Evolutionary conservation across 2,329 filamentous ascomycete genomes (phyloP), one percentile per base, ranked within the genome.

Genomic region (Rhytidhysteron rufulum): DNA sequence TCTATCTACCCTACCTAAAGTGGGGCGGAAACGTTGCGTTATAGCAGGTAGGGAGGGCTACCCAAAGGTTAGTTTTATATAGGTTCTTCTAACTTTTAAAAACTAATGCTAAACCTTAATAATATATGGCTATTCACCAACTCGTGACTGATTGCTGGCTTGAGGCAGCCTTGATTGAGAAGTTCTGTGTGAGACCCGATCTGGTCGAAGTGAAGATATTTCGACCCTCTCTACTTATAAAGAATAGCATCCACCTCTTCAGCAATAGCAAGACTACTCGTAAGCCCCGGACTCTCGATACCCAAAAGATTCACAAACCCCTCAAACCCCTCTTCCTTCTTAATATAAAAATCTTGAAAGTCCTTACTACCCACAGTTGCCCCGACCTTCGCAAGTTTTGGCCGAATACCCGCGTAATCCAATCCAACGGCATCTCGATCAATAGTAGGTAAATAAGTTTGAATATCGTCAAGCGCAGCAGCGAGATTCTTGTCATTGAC

Each of bases 231-330:
- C 38, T 45, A 62, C 29, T 51, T 40, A 55, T 82, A 80, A 51
- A 82, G 48, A 37, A 82, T 57, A 1, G 54, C 60, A 50, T 79
- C 68, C 8, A 95, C 89, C 71, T 79, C 77, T 58, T 95, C 87
- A 3, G 76, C 90, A 65, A 96, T 91, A 2, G 89, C 89, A 68
- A 97, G 68, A 53, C 78, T 81, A 62, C 87, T 93, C 34, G 91
- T 97, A 63, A 97, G 68, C 4, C 91, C 91, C 0, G 91, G 91
- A 65, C 88, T 95, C 72, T 97, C 91, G 52, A 96, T 96, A 0
- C 89, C 91, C 53, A 97, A 60, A 50, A 97, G 62, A 70, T 96
- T 96, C 7, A 97, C 77, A 77, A 91, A 96, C 2, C 88, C 90
- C 2, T 78, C 69, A 54, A 79, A 89, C 0, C 86, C 89, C 1